A percentile compares a stretch with the other conserved stretches of the same genome.
These are phyloP conservation scores for Perkinsela sp. DNA, from an alignment of 208 protist genomes.

Conservation along the genomic window DNA sequence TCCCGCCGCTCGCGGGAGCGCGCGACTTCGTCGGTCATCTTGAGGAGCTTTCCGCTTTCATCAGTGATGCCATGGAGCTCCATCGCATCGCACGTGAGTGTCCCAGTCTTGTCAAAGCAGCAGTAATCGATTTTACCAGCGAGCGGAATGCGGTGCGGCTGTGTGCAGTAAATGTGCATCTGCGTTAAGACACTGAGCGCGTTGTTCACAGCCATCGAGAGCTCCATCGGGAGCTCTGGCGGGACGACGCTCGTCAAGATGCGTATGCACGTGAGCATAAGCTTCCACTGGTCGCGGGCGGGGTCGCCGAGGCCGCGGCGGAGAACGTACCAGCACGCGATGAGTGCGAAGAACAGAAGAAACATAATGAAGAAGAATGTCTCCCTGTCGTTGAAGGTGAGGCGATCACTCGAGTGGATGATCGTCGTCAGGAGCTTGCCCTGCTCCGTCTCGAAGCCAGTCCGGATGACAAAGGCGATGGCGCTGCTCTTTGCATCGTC, in stretches of 20 bases:
- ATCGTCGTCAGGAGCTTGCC: conserved; percentile 78
- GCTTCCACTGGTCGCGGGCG: conserved; percentile 65
- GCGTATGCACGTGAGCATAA: conserved; percentile 89
- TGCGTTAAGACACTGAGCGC: conserved; percentile 67
- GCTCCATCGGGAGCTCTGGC: conserved; percentile 94
- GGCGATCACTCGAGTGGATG: conserved; percentile 62
- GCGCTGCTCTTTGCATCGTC: no score
- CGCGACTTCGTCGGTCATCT: conserved; percentile 9
- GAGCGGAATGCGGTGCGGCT: conserved; percentile 97
- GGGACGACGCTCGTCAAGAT: conserved; percentile 95
- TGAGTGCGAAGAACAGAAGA: conserved; percentile 82
- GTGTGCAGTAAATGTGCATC: conserved; percentile 71
- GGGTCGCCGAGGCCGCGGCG: conserved; percentile 45
- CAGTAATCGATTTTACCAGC: conserved; percentile 89
- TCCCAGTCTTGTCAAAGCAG: conserved; percentile 99
- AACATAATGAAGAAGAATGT: conserved; percentile 81
- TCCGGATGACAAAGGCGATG: conserved; percentile 86
- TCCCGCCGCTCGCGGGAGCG: background rate
- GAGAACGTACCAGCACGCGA: conserved; percentile 76
- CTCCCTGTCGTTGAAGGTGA: conserved; percentile 79
- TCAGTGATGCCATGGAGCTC: conserved; percentile 55
- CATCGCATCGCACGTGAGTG: conserved; percentile 82
- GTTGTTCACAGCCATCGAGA: conserved; percentile 92
- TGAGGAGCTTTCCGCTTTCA: conserved; percentile 57
- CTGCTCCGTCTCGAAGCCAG: conserved; percentile 92